Percentiles rank a stretch among this genome's conserved stretches.
Evolutionary conservation across 192 early-diverging fungal genomes (phyloP).

Genomic region (Podila verticillata): DNA sequence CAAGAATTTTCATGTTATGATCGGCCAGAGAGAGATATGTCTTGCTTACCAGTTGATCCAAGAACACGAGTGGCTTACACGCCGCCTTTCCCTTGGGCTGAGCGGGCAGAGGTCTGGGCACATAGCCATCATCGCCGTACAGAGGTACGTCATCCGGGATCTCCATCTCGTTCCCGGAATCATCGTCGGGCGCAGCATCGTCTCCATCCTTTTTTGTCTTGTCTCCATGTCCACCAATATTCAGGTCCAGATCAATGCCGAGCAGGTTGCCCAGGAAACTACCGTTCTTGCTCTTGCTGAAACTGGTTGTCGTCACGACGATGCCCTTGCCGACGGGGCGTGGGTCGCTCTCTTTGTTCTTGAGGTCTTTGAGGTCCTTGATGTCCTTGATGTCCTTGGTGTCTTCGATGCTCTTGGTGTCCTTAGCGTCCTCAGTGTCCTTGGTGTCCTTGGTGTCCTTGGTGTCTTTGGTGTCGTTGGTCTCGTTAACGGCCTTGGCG

Average conservation of each 20-base stretch:
- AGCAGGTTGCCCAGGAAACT: not conserved
- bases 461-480: not conserved
- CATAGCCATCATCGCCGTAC: constrained; percentile 3
- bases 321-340: not conserved
- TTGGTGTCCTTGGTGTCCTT: not conserved
- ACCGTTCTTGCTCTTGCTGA: not conserved
- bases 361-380: not conserved
- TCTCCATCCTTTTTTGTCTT: not conserved
- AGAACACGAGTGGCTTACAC: not conserved
- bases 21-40: no score
- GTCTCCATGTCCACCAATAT: not conserved
- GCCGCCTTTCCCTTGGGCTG: not conserved
- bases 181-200: no score
- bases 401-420: not conserved
- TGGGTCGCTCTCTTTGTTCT: not conserved
- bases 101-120: constrained; percentile 1
- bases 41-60: constrained; percentile 9
- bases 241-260: not conserved
- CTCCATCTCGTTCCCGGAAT: not conserved
- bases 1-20: no score
- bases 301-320: not conserved
- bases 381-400: not conserved
- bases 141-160: not conserved
- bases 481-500: not conserved
- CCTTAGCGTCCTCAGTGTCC: not conserved